Base-by-base conservation (phyloP, 2,329 filamentous ascomycete species). In the Podosphaera xanthii region DNA sequence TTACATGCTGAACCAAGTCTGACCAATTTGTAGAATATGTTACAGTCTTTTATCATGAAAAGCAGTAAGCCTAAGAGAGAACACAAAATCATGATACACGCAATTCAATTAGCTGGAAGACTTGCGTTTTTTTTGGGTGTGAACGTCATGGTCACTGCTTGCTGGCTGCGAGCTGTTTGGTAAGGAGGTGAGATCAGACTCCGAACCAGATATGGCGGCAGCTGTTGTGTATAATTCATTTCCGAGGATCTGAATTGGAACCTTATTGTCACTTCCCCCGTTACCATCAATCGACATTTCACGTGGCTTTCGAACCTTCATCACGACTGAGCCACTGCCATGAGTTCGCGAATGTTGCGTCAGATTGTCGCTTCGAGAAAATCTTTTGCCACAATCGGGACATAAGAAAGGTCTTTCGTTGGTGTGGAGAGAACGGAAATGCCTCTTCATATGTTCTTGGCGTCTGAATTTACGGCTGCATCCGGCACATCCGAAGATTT, bases 391-490 rank as follows among this genome's bases (percentile, higher is more conserved):
- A 69, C 92, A 98, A 75, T 98, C 91, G 64, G 83, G 81, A 77
- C 92, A 98, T 75, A 94, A 88, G 68, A 97, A 98, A 4, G 92
- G 92, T 82, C 97, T 98, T 71, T 97, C 92, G 69, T 94, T 85
- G 0, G 92, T 98, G 77, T 98, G 92, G 55, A 98, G 87, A 60
- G 92, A 97, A 66, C 92, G 84, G 77, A 95, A 95, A 77, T 98
- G 92, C 63, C 92, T 87, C 82, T 98, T 98, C 61, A 98, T 81
- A 70, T 98, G 92, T 73, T 98, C 92, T 74, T 98, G 92, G 63
- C 92, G 87, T 63, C 92, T 86, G 84, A 98, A 98, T 62, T 92
- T 87, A 64, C 92, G 89, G 68, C 88, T 91, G 83, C 92, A 98
- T 31, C 96, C 80, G 60, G 90, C 89, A 75, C 92, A 98, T 61